Percentiles rank a stretch among this genome's conserved stretches.
Evolutionary conservation across 208 protist species (phyloP).

Genomic region (Acanthamoeba culbertsoni): DNA sequence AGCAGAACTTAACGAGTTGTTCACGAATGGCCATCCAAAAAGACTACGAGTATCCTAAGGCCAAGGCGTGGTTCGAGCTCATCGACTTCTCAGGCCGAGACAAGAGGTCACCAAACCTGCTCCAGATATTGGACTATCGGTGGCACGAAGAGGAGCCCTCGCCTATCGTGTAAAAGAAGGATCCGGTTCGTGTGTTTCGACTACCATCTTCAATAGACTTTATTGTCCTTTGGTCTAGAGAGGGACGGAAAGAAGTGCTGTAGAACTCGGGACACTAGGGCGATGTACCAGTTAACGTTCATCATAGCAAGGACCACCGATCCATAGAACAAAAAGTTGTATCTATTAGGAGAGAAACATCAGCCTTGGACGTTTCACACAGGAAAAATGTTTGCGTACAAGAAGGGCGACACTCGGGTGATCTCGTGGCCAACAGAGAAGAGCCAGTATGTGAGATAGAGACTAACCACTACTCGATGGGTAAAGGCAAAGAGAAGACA

Average conservation of each 20-base stretch:
- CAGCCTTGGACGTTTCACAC: not conserved
- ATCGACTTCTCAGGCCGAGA: not conserved
- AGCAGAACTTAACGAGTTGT: too few species aligned
- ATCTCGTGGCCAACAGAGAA: not conserved
- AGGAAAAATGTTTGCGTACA: not conserved
- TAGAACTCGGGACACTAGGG: not conserved
- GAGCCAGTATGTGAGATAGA: slow-evolving; percentile 27
- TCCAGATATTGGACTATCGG: not conserved
- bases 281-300: slow-evolving; percentile 3
- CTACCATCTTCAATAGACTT: not conserved
- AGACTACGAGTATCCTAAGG: not conserved
- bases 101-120: not conserved
- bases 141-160: not conserved
- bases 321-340: slow-evolving; percentile 17
- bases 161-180: not conserved
- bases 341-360: not conserved
- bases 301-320: not conserved
- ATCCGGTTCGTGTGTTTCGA: not conserved
- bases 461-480: not conserved
- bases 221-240: not conserved
- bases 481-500: slow-evolving; percentile 16
- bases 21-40: too few species aligned
- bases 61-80: slow-evolving; percentile 23
- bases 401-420: not conserved
- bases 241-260: not conserved